Evolutionary conservation across 2,329 filamentous ascomycete genomes (phyloP), one percentile per base, ranked within the genome.

Genomic region (Alternaria atra): DNA sequence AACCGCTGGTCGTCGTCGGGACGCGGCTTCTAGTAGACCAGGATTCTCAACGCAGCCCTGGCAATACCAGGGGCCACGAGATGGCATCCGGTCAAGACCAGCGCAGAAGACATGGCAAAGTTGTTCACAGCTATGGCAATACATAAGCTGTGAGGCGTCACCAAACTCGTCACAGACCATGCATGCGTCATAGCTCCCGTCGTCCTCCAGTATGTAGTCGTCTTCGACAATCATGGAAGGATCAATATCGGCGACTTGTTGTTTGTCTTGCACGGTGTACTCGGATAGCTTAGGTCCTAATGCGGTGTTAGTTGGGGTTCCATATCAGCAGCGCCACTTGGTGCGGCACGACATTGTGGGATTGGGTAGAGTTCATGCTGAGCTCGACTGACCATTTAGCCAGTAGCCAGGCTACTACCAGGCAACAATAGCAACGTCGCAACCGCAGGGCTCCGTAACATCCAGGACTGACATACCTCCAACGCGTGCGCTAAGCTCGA

Each of bases 81-180:
- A 81, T 23, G 94, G 93, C 57, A 97, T 87, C 54, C 84, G 82
- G 61, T 94, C 90, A 51, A 97, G 85, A 34, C 92, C 94, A 63
- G 97, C 88, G 79, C 95, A 99, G 78, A 96, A 92, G 48, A 93
- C 93, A 79, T 99, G 95, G 72, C 94, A 97, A 43, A 91, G 87
- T 34, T 90, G 89, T 82, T 97, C 91, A 82, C 95, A 99, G 73
- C 89, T 90, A 78, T 97, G 93, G 81, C 95, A 99, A 62, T 97
- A 87, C 67, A 98, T 89, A 53, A 97, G 86, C 17, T 93, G 85
- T 66, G 96, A 91, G 78, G 95, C 91, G 70, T 94, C 88, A 67
- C 95, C 93, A 68, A 89, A 85, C 52, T 88, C 87, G 65, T 91
- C 90, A 82, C 95, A 99, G 52, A 97, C 86, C 52, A 92, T 90